These are phyloP conservation scores for Cytospora mali DNA, from an alignment of 2,329 filamentous ascomycete genomes.

Conservation along the genomic window DNA sequence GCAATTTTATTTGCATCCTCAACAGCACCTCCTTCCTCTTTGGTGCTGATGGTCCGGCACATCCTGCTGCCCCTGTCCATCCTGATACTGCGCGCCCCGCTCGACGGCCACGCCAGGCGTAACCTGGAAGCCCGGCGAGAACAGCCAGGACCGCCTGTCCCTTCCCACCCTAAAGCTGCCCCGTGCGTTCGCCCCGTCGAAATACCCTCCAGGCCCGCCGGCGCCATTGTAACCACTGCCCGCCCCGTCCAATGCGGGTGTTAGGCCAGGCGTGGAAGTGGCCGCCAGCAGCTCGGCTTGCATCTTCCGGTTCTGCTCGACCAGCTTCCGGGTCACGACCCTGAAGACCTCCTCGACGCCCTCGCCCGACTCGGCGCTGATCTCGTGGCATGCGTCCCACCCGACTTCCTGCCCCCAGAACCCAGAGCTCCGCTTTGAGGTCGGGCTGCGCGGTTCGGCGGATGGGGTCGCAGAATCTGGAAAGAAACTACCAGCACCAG, in stretches of 20 bases:
- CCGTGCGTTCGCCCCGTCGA: slow-evolving; percentile 51
- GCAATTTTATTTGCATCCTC: not conserved
- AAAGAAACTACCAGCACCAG: slow-evolving; percentile 37
- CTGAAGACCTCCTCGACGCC: slow-evolving; percentile 96
- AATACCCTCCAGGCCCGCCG: slow-evolving; percentile 43
- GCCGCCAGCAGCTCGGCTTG: slow-evolving; percentile 61
- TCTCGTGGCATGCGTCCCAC: slow-evolving; percentile 97
- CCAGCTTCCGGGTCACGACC: slow-evolving; percentile 63
- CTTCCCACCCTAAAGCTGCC: slow-evolving; percentile 61
- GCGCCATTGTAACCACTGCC: slow-evolving; percentile 27
- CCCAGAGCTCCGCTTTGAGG: slow-evolving; percentile 68
- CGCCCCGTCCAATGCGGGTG: slow-evolving; percentile 47
- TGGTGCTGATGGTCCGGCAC: slow-evolving; percentile 33
- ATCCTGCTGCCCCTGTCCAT: slow-evolving; percentile 33
- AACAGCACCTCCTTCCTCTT: slow-evolving; percentile 24
- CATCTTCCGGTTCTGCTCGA: slow-evolving; percentile 66
- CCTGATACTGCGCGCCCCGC: slow-evolving; percentile 35
- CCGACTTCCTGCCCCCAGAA: slow-evolving; percentile 93
- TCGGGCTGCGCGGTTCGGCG: slow-evolving; percentile 60
- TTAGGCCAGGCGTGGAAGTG: slow-evolving; percentile 53
- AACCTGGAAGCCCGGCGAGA: slow-evolving; percentile 51
- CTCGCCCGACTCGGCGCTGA: slow-evolving; percentile 90
- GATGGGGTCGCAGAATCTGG: slow-evolving; percentile 28
- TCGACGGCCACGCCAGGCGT: slow-evolving; percentile 55
- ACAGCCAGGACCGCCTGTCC: slow-evolving; percentile 62